Conservation (phyloP, 2,329 filamentous ascomycete genomes). For the Colletotrichum echinochloae region DNA sequence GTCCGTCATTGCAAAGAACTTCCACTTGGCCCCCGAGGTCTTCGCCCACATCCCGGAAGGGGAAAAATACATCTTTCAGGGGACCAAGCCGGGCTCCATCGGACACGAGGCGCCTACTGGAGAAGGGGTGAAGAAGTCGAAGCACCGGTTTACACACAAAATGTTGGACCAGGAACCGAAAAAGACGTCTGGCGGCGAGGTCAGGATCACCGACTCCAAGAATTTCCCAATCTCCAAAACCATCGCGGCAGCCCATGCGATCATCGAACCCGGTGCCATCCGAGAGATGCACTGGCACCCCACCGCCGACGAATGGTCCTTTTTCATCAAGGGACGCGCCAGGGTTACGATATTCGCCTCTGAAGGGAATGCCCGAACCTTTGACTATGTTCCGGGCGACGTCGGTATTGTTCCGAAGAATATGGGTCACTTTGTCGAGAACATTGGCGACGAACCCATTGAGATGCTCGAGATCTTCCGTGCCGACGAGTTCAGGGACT, state of each 20-base stretch:
- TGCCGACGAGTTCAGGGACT: slow-evolving; percentile 77
- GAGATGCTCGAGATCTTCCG: slow-evolving; percentile 83
- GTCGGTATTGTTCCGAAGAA: slow-evolving; percentile 82
- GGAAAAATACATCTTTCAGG: slow-evolving; percentile 84
- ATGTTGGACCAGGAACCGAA: slow-evolving; percentile 78
- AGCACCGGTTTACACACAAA: slow-evolving; percentile 76
- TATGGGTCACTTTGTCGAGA: slow-evolving; percentile 87
- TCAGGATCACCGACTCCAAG: slow-evolving; percentile 79
- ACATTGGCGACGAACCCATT: slow-evolving; percentile 78
- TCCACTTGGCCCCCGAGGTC: slow-evolving; percentile 76
- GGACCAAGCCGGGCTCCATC: slow-evolving; percentile 72
- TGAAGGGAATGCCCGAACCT: slow-evolving; percentile 76
- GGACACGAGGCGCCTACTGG: slow-evolving; percentile 72
- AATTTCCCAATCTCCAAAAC: slow-evolving; percentile 82
- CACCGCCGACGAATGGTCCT: slow-evolving; percentile 83
- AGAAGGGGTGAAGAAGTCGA: slow-evolving; percentile 73
- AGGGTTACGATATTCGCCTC: slow-evolving; percentile 81
- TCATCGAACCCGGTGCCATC: slow-evolving; percentile 77
- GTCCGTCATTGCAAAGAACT: slow-evolving; percentile 79
- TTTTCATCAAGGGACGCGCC: slow-evolving; percentile 79
- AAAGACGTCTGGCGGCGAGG: slow-evolving; percentile 74
- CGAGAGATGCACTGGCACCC: slow-evolving; percentile 89
- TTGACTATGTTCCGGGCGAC: slow-evolving; percentile 80
- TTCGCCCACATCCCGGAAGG: slow-evolving; percentile 75
- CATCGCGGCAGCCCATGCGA: slow-evolving; percentile 77